Evolutionary conservation across 1,139 yeast species (phyloP), one percentile per base, ranked within the genome.

Genomic region (Zygoascus sp.): DNA sequence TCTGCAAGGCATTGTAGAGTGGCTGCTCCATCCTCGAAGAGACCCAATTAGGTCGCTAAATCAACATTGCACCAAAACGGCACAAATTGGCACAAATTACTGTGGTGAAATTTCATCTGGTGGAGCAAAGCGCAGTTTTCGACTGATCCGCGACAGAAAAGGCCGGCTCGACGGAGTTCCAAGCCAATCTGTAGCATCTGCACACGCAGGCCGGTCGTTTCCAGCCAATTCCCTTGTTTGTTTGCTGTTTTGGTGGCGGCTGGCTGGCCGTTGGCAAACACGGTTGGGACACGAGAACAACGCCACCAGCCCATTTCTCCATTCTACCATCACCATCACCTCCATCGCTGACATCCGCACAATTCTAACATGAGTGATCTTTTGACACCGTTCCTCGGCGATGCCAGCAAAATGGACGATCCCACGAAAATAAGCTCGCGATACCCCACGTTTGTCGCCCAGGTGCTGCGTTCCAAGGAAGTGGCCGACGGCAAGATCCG

Each of bases 381-480:
- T 15, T 30, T 42, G n/a, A 42, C 32, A 21, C 45, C 45, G n/a
- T 42, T 42, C 27, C 36, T 42, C 15, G 34, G 32, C 30, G 13
- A 25, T 11, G 39, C 39, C 28, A 34, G 45, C 19, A 38, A 25
- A 28, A 15, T 42, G 15, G 21, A 16, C 5, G 32, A 35, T 28
- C 40, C 41, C 16, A 19, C 30, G 13, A 28, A 42, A 15, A 42
- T 35, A 25, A 9, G 32, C 15, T 25, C 32, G 22, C 32, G 28
- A 13, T 37, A 35, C 32, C 45, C 48, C 2, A 20, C 37, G 16
- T 41, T 46, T 22, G 45, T 42, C 13, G 41, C 36, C 22, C 48
- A 46, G 16, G 45, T 41, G 17, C 22, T 42, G 19, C 38, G 45
- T 10, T 19, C 30, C 20, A 46, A 46, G 37, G 28, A 10, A 3